Conservation (phyloP, 176 grass and related monocot species). For the Elaeis guineensis region DNA sequence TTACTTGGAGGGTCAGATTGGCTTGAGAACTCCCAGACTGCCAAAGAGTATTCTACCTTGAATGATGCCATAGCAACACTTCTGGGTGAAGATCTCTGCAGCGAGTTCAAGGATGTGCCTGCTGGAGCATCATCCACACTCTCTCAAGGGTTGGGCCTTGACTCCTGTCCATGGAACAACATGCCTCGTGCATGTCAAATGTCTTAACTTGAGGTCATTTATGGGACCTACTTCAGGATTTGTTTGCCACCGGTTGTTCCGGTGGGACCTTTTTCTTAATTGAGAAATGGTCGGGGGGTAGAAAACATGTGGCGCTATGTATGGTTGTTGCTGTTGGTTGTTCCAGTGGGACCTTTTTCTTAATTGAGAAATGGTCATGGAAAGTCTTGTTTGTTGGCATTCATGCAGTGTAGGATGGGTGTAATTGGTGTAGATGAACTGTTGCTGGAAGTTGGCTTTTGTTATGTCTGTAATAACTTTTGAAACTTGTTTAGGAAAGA, state of each 20-base stretch:
- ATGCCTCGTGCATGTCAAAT: slow-evolving; percentile 55
- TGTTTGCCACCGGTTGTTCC: background rate
- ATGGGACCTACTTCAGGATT: background rate
- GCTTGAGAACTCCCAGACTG: slow-evolving; percentile 36
- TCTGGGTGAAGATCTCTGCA: slow-evolving; percentile 35
- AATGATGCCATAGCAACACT: slow-evolving; percentile 55
- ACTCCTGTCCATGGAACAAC: slow-evolving; percentile 46
- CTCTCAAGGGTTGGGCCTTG: slow-evolving; percentile 14
- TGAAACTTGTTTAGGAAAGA: too few species aligned
- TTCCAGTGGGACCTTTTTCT: too few species aligned
- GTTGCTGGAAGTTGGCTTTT: too few species aligned
- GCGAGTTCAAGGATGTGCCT: slow-evolving; percentile 30
- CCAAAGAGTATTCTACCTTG: slow-evolving; percentile 37
- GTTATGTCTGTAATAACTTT: too few species aligned
- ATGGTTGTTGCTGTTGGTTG: too few species aligned
- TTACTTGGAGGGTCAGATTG: slow-evolving; percentile 35
- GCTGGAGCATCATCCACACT: slow-evolving; percentile 10
- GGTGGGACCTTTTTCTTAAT: too few species aligned
- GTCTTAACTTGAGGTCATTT: slow-evolving; percentile 35
- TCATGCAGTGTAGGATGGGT: too few species aligned
- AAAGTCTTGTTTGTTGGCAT: too few species aligned
- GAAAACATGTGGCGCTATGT: too few species aligned
- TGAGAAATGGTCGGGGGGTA: background rate
- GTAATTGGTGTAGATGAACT: too few species aligned
- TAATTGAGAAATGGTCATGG: too few species aligned